Base-by-base conservation (phyloP, 495 filamentous ascomycete species). In the Cercophora scortea region DNA sequence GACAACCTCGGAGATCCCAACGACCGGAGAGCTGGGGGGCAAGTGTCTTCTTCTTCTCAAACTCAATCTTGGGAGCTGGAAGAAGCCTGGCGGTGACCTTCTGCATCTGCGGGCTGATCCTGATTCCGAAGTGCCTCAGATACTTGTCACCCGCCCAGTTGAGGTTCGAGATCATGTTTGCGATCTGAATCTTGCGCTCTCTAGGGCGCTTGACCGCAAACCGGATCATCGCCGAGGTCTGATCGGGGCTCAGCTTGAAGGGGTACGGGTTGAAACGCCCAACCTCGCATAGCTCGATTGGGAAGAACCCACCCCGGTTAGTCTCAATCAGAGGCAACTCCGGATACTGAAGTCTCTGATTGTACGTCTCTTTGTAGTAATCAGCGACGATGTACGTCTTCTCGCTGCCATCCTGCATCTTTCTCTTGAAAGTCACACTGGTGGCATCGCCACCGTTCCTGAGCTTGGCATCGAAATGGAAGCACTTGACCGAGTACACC, bases 1-100 rank as follows among this genome's bases (percentile, higher is more conserved):
- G 87, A 62, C 84, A 85, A 33, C 83, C 83, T 13, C 86, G 82
- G 17, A 96, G 77, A 65, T 93, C 87, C 93, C 93, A 98, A 10
- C 87, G 84, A 18, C 91, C 93, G 16, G 63, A 64, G 9, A 64
- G 74, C 1, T 71, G 68, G 1, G 87, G 86, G 52, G 82, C 78
- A 35, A 68, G 52, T 7, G 35, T 48, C 32, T 74, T 77, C 15
- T 66, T 59, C 32, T 73, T 72, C 3, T 61, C 75, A 58, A 90
- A 96, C 36, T 76, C 59, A 12, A 96, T 73, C 51, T 84, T 75
- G 0, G 93, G 91, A 32, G 78, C 77, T 6, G 75, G 73, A 4
- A 98, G 74, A 3, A 95, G 57, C n/a, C 83, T 81, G 18, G 84
- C 90, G 33, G 86, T 75, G 6, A 84, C 79, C 12, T 63, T 68